Evolutionary conservation across 495 filamentous ascomycete species (phyloP).

Genomic region (Penicillium coprophilum): DNA sequence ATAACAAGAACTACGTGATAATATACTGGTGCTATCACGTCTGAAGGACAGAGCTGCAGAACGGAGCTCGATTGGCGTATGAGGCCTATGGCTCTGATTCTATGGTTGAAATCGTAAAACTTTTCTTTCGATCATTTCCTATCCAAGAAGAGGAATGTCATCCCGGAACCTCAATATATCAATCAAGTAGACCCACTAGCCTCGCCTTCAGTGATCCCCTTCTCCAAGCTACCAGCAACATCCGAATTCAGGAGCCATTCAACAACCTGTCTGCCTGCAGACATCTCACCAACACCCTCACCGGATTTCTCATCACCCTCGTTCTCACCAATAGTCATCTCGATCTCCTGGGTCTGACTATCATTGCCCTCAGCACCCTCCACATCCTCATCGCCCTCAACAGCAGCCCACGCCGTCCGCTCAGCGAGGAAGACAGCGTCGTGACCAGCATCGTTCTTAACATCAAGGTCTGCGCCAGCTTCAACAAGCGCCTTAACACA

Average conservation of each 20-base stretch:
- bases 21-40: no score
- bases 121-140: slow-evolving; percentile 14
- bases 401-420: slow-evolving; percentile 49
- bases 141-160: background rate
- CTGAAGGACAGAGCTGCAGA: no score
- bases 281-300: slow-evolving; percentile 30
- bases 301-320: slow-evolving; percentile 15
- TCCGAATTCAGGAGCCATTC: slow-evolving; percentile 50
- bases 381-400: slow-evolving; percentile 23
- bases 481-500: slow-evolving; percentile 73
- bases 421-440: slow-evolving; percentile 85
- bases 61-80: no score
- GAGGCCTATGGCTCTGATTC: no score
- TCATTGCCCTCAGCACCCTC: slow-evolving; percentile 20
- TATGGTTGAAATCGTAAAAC: slow-evolving; percentile 8
- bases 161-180: background rate
- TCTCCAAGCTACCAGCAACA: slow-evolving; percentile 39
- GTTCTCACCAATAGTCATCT: slow-evolving; percentile 31
- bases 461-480: slow-evolving; percentile 68
- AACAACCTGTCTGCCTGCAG: slow-evolving; percentile 44
- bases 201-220: slow-evolving; percentile 29
- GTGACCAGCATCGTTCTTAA: slow-evolving; percentile 78
- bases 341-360: slow-evolving; percentile 28
- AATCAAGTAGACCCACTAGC: slow-evolving; percentile 19
- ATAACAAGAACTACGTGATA: no score